Base-by-base conservation (phyloP, 257 asterid species). In the Pogostemon cablin region DNA sequence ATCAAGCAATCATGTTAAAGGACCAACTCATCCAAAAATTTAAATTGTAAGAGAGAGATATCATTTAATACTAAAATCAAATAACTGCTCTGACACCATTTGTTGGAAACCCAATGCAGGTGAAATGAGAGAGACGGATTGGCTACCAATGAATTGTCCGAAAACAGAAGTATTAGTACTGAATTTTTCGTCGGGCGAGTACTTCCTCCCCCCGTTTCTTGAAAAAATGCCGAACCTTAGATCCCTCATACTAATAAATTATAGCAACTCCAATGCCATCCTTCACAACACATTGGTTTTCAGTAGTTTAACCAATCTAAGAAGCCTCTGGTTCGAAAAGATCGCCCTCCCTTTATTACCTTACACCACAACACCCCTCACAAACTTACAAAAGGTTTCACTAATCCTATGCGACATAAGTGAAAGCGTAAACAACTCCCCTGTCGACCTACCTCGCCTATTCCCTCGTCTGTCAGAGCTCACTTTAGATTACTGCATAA, bases 251-350 rank as follows among this genome's bases (percentile, higher is more conserved):
- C 81, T 93, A 1, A 93, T 93, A 67, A 93, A 93, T 84, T 79
- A 86, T 39, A 77, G 83, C 73, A 65, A 74, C 70, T 78, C 92
- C 40, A 85, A 63, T 6, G 75, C 96, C 2, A 48, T 77, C 46
- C 87, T 90, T 34, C 82, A 78, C 43, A 90, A 93, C 68, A 75
- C 87, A 20, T 78, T 89, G 0, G 93, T 84, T 69, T 88, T 93
- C 46, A 77, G 84, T 74, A 76, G 76, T 76, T 72, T 93, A 66
- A 68, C 87, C 75, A 81, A 86, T 75, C 68, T 93, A 54, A 79
- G 95, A 74, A 93, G 97, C 93, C 89, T 90, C 71, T 93, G 97
- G 96, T 74, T 93, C 4, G 97, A 90, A 76, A 90, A 87, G 61
- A 83, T 90, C 47, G 68, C 86, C 0, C 74, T 87, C 71, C 96